A percentile compares a stretch with the other conserved stretches of the same genome.
Evolutionary conservation across 495 filamentous ascomycete genomes (phyloP).

Genomic region (Talaromyces liani): DNA sequence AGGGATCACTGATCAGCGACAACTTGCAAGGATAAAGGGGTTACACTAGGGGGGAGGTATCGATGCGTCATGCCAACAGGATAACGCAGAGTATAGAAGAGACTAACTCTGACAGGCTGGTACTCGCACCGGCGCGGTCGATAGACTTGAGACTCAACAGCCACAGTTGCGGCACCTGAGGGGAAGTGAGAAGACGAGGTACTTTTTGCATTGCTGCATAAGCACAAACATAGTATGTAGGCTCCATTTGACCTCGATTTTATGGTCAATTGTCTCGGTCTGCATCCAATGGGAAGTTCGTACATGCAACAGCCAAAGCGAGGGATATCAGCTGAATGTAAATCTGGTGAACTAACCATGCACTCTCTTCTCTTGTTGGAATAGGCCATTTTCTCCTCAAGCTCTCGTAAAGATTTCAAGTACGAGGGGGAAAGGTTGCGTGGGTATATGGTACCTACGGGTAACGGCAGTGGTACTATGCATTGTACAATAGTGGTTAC

Average conservation of each 20-base stretch:
- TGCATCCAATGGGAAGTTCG: background rate
- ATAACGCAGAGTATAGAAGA: background rate
- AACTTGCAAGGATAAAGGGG: background rate
- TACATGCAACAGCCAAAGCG: conserved; percentile 2
- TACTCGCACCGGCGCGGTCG: background rate
- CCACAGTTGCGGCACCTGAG: background rate
- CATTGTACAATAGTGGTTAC: background rate
- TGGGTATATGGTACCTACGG: background rate
- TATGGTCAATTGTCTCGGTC: background rate
- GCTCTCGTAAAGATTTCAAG: background rate
- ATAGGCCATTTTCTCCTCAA: background rate
- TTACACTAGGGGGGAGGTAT: background rate
- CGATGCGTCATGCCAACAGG: background rate
- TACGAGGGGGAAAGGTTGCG: background rate
- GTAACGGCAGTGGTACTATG: background rate
- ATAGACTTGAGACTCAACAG: background rate
- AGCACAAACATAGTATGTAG: background rate
- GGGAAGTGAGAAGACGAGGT: background rate
- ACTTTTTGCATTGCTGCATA: background rate
- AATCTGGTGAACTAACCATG: background rate
- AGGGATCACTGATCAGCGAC: background rate
- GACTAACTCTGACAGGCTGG: background rate
- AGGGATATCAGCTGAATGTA: conserved; percentile 1
- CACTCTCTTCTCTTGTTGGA: background rate
- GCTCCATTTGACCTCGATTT: background rate